A percentile compares a stretch with the other conserved stretches of the same genome.
Conservation (phyloP, 1,139 yeast genomes). For the Yamadazyma trypodendri region DNA sequence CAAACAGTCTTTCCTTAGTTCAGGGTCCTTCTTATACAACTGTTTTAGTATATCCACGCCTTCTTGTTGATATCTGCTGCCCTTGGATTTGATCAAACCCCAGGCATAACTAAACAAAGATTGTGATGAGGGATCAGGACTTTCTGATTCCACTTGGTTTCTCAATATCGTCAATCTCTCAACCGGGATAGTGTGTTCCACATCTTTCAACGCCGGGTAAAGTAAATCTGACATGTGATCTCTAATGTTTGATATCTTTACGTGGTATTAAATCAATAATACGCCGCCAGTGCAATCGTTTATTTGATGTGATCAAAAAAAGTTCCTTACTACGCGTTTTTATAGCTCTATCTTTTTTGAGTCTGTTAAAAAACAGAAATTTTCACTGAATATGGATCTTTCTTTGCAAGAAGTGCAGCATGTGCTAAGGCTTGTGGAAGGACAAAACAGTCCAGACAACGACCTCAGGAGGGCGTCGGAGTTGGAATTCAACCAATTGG, state of each 20-base stretch:
- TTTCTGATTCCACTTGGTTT: constrained; percentile 78
- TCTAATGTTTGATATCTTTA: not conserved
- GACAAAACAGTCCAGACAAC: constrained; percentile 41
- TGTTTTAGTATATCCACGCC: constrained; percentile 78
- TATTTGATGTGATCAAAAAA: not conserved
- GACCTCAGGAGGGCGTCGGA: constrained; percentile 35
- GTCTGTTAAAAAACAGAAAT: not conserved
- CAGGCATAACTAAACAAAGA: constrained; percentile 93
- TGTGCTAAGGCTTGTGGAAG: constrained; percentile 21
- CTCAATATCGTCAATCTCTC: constrained; percentile 75
- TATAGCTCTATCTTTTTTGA: too few species aligned
- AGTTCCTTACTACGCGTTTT: constrained; percentile 2
- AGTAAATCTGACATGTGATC: constrained; percentile 13
- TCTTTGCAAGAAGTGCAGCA: constrained; percentile 4
- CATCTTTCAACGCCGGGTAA: constrained; percentile 45
- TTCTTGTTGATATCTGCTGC: constrained; percentile 62
- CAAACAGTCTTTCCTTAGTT: constrained; percentile 83
- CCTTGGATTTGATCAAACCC: constrained; percentile 80
- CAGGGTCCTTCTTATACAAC: constrained; percentile 74
- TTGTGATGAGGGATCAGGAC: constrained; percentile 76
- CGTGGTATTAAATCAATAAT: too few species aligned
- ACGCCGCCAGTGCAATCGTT: not conserved
- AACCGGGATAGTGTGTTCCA: constrained; percentile 59
- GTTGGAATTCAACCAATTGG: constrained; percentile 27
- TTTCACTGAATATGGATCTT: not conserved